Percentiles rank a stretch among this genome's conserved stretches.
Conservation (phyloP, 1,139 yeast species). For the Geotrichum cucujoidarum region DNA sequence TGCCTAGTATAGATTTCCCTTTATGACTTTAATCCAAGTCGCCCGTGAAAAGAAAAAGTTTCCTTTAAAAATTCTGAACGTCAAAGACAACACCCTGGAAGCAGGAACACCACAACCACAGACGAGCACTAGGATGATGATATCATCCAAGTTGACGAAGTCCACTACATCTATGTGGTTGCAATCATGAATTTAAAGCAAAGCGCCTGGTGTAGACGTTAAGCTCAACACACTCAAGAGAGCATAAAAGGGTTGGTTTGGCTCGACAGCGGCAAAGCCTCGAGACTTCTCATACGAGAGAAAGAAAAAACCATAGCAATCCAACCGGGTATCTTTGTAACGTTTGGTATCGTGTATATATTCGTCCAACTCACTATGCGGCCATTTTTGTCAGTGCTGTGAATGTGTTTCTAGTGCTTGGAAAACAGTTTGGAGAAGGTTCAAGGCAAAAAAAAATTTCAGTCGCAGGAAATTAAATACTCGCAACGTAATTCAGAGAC, state of each 20-base stretch:
- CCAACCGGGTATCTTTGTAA: conserved; percentile 7
- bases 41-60: neutral
- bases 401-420: neutral
- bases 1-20: conserved; percentile 20
- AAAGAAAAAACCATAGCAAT: conserved; percentile 5
- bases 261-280: conserved; percentile 3
- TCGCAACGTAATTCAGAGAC: neutral
- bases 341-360: neutral
- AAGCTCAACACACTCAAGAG: conserved; percentile 24
- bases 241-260: conserved; percentile 15
- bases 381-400: conserved; percentile 1
- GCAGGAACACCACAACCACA: conserved; percentile 14
- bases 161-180: neutral
- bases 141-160: neutral
- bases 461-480: neutral
- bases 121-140: conserved; percentile 17
- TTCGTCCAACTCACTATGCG: conserved; percentile 10
- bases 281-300: neutral
- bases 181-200: conserved; percentile 12
- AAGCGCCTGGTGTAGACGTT: conserved; percentile 2
- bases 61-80: conserved; percentile 1
- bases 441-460: neutral
- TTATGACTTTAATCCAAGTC: conserved; percentile 22
- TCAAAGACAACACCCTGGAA: conserved; percentile 22
- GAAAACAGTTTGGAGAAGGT: no score